These are phyloP conservation scores for Phytopythium chamaehyphon DNA, from an alignment of 352 stramenopile species.

Conservation along the genomic window DNA sequence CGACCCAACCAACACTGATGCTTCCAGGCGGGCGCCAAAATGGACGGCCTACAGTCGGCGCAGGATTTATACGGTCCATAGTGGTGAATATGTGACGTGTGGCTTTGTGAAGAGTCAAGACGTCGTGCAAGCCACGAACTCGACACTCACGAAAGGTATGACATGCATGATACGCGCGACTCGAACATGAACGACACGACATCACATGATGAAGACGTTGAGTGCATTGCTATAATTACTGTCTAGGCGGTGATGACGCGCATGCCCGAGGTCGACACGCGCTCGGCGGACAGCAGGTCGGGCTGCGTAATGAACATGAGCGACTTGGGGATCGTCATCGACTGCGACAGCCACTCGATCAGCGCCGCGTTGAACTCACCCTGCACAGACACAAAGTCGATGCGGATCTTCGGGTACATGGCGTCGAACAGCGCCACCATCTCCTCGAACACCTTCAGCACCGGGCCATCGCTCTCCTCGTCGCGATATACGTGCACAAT, in stretches of 20 bases:
- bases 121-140: too few species aligned
- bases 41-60: too few species aligned
- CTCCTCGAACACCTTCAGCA: conserved; percentile 23
- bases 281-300: conserved; percentile 50
- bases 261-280: conserved; percentile 69
- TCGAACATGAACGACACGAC: not conserved
- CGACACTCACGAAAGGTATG: too few species aligned
- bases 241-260: conserved; percentile 72
- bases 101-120: too few species aligned
- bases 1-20: not conserved
- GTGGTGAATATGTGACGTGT: too few species aligned
- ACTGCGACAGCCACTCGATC: conserved; percentile 69
- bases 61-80: not conserved
- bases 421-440: conserved; percentile 66
- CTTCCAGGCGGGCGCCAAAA: too few species aligned
- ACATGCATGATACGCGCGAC: too few species aligned
- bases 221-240: not conserved
- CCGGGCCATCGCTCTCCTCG: conserved; percentile 10
- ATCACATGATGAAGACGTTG: not conserved
- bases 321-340: conserved; percentile 69
- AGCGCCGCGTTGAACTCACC: conserved; percentile 56
- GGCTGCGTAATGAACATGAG: conserved; percentile 90
- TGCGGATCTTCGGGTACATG: conserved; percentile 85
- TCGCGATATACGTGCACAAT: conserved; percentile 73
- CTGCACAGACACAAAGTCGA: conserved; percentile 65